phyloP scores from a whole-genome alignment of 2,329 filamentous ascomycete genomes.

The Huntiella decipiens region DNA sequence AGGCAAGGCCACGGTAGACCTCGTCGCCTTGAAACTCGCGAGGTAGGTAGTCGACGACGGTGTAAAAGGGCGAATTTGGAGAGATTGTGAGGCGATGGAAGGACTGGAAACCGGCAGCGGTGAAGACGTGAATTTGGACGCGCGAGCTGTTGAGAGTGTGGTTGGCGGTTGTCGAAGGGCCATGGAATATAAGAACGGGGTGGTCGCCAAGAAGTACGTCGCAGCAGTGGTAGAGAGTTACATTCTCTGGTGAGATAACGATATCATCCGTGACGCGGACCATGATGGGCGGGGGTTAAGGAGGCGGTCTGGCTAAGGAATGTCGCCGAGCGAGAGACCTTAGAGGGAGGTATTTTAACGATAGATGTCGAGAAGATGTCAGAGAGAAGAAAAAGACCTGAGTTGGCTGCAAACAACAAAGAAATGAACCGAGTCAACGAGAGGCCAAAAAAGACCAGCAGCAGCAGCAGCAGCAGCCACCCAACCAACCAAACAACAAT shows the following conservation, averaged over 20 bases:
- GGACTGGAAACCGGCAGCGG: conserved; percentile 70
- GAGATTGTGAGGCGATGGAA: conserved; percentile 86
- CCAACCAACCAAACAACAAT: no score
- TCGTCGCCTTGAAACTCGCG: conserved; percentile 93
- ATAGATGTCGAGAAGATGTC: no score
- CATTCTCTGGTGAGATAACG: conserved; percentile 59
- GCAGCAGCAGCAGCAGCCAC: no score
- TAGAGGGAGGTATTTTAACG: no score
- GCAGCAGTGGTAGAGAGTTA: conserved; percentile 75
- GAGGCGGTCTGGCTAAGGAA: background rate
- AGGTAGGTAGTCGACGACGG: conserved; percentile 73
- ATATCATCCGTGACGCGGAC: conserved; percentile 64
- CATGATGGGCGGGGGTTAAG: conserved; percentile 33
- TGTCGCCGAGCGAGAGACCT: background rate
- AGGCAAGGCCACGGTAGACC: conserved; percentile 73
- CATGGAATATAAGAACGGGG: conserved; percentile 78
- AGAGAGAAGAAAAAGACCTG: no score
- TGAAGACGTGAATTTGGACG: conserved; percentile 86
- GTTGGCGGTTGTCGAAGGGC: conserved; percentile 74
- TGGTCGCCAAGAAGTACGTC: conserved; percentile 69
- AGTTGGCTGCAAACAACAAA: no score
- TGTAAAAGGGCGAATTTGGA: conserved; percentile 78
- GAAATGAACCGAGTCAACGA: no score
- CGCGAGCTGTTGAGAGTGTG: conserved; percentile 75
- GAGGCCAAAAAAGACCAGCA: no score